A percentile compares a stretch with the other conserved stretches of the same genome.
Conservation (phyloP, 176 grass and related monocot genomes). For the Stipa capillata region DNA sequence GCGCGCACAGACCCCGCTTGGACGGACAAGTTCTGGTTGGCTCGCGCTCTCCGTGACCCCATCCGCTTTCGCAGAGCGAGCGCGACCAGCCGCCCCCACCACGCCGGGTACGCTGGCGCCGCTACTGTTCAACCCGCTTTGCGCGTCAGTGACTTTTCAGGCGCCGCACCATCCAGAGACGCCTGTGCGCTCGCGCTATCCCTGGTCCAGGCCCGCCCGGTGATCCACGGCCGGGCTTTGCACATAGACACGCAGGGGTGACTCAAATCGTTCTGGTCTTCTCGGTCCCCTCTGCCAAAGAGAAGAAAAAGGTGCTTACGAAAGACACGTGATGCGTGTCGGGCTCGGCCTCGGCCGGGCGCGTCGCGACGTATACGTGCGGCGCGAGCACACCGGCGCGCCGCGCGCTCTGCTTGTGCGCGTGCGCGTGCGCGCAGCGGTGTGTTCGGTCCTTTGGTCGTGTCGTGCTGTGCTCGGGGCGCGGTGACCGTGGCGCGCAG, state of each 20-base stretch:
- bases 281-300: background rate
- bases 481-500: background rate
- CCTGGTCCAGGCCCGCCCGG: background rate
- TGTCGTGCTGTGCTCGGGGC: background rate
- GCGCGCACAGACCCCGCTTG: background rate
- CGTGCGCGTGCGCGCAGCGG: too few relatives aligned
- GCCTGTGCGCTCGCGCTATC: too few relatives aligned
- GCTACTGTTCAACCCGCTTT: slow-evolving; percentile 9
- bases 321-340: slow-evolving; percentile 23
- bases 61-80: background rate
- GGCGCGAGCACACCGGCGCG: too few relatives aligned
- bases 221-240: background rate
- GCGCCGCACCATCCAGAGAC: background rate
- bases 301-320: background rate
- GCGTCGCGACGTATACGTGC: background rate
- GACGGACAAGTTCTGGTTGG: background rate
- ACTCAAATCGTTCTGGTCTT: background rate
- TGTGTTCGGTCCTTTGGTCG: too few relatives aligned
- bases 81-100: background rate
- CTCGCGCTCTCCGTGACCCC: background rate
- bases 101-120: background rate
- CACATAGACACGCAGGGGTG: background rate
- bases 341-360: background rate
- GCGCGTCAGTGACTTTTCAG: slow-evolving; percentile 20
- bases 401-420: too few relatives aligned